Base-by-base conservation (phyloP, 148 eudicot species). In the Suaeda aralocaspica region DNA sequence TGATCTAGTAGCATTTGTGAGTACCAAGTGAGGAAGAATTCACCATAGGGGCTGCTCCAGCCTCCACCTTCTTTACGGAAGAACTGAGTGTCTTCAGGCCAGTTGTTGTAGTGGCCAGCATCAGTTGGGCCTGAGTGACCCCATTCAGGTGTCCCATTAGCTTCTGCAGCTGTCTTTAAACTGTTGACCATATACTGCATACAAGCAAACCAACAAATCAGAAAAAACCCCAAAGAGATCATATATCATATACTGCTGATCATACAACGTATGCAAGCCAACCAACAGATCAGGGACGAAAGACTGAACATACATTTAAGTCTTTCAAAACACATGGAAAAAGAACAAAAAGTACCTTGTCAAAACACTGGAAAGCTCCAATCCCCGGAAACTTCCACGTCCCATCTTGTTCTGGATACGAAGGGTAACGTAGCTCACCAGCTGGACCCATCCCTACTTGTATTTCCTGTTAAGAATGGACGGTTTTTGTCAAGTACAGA, bases 381-480 rank as follows among this genome's bases (percentile, higher is more conserved):
- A 94, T 91, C 58, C 98, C 98, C 4, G 98, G 97, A 49, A 94
- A 94, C 70, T 74, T 94, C 98, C 98, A 94, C 33, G 82, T 85
- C 66, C 98, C 98, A 57, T 94, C 85, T 69, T 81, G 83, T 78
- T 94, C 97, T 2, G 98, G 98, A 67, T 94, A 94, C 19, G 98
- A 94, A 22, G 98, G 98, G 78, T 94, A 94, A 9, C 98, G 91
- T 39, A 94, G 97, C 82, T 94, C 98, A 28, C 98, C 98, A 24
- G 97, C 98, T 22, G 98, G 98, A 59, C 98, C 98, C 98, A 94
- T 94, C 49, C 98, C 98, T 70, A 94, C 97, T 87, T 94, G 98
- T 49, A 94, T 91, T 87, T 94, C 98, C 98, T 94, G 67, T 12
- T 72, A n/a, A 25, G 2, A 46, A 22, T 1, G 1, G n/a, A 46